Evolutionary conservation across 1,284 basidiomycete genomes (phyloP).

Genomic region (Mycena sp.): DNA sequence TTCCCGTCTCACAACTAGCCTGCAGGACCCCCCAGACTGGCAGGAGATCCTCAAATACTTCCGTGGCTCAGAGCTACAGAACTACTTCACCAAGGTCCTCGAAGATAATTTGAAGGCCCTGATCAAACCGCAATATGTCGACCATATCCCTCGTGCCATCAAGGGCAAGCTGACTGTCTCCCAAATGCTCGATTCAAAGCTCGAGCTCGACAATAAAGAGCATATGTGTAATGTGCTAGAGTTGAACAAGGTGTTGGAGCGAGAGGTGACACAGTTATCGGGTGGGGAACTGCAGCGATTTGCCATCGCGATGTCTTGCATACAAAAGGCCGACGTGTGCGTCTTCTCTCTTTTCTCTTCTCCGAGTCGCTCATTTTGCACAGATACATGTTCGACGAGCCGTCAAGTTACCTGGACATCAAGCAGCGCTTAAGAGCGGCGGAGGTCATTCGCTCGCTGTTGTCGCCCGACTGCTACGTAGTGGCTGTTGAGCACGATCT

Average conservation of each 20-base stretch:
- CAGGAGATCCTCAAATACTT: slow-evolving; percentile 97
- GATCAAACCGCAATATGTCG: slow-evolving; percentile 99
- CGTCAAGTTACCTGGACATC: slow-evolving; percentile 96
- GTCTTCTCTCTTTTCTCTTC: slow-evolving; percentile 31
- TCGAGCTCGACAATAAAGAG: slow-evolving; percentile 87
- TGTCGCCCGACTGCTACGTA: slow-evolving; percentile 87
- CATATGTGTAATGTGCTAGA: slow-evolving; percentile 87
- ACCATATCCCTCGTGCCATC: slow-evolving; percentile 96
- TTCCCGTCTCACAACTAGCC: slow-evolving; percentile 22
- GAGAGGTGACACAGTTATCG: slow-evolving; percentile 87
- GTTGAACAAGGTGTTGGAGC: slow-evolving; percentile 83
- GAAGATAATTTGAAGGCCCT: slow-evolving; percentile 98
- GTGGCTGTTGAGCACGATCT: slow-evolving; percentile 98
- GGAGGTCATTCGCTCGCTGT: slow-evolving; percentile 90
- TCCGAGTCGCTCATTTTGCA: slow-evolving; percentile 7
- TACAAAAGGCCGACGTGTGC: slow-evolving; percentile 91
- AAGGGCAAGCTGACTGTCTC: slow-evolving; percentile 89
- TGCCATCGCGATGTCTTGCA: slow-evolving; percentile 93
- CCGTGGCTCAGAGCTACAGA: slow-evolving; percentile 96
- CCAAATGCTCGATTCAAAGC: slow-evolving; percentile 90
- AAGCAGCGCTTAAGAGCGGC: slow-evolving; percentile 95
- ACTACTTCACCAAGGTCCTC: slow-evolving; percentile 98
- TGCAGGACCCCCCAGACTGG: slow-evolving; percentile 95
- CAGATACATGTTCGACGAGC: slow-evolving; percentile 98
- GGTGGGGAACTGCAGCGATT: slow-evolving; percentile 98